Conservation (phyloP, 1,139 yeast genomes). For the Suhomyces guaymorum region DNA sequence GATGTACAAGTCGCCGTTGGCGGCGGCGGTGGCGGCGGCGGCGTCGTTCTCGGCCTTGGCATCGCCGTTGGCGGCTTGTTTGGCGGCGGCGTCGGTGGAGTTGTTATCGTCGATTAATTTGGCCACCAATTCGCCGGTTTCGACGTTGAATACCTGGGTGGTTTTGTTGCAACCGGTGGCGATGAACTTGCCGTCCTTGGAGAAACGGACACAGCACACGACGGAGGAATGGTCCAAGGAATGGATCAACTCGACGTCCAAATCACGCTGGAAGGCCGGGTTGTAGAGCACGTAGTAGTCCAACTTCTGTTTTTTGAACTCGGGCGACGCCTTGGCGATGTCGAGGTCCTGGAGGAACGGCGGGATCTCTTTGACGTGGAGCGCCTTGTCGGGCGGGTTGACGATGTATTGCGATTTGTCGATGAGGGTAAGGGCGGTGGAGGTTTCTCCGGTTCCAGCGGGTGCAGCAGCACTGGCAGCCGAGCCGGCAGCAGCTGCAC, state of each 20-base stretch:
- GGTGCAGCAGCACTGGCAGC: conserved; percentile 13
- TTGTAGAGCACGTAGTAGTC: conserved; percentile 91
- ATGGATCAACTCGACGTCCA: conserved; percentile 87
- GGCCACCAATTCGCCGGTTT: conserved; percentile 88
- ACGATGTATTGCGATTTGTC: conserved; percentile 48
- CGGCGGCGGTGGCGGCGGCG: conserved; percentile 39
- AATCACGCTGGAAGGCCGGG: conserved; percentile 67
- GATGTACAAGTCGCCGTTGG: conserved; percentile 81
- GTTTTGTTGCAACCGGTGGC: conserved; percentile 98
- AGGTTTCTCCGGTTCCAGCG: conserved; percentile 26
- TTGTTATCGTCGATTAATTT: conserved; percentile 75
- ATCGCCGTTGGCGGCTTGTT: conserved; percentile 21
- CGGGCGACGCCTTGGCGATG: conserved; percentile 73
- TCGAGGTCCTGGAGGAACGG: conserved; percentile 83
- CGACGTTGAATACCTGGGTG: conserved; percentile 91
- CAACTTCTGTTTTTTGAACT: conserved; percentile 77
- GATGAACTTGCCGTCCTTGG: conserved; percentile 86
- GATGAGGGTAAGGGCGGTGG: conserved; percentile 39
- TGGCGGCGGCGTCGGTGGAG: conserved; percentile 39
- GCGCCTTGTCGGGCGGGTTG: conserved; percentile 43
- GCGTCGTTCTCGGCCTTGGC: conserved; percentile 19
- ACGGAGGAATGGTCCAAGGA: conserved; percentile 91
- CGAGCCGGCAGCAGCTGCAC: conserved; percentile 17
- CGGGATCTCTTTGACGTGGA: conserved; percentile 75
- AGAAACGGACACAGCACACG: conserved; percentile 94